phyloP scores from a whole-genome alignment of 2,329 filamentous ascomycete genomes.

The Calonectria hawksworthii region DNA sequence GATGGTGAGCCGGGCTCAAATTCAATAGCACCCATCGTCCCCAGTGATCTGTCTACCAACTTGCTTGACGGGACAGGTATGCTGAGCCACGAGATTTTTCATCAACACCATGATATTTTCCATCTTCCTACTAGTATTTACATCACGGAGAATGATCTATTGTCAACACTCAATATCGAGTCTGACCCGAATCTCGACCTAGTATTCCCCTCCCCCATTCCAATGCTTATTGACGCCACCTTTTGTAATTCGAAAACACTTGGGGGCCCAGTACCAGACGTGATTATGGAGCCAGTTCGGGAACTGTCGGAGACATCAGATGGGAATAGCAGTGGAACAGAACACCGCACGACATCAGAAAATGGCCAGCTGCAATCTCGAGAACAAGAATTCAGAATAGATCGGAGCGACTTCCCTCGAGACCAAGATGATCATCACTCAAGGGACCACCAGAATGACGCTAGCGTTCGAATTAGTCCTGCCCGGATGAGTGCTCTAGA shows the following conservation, averaged over 20 bases:
- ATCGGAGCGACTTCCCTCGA: neutral
- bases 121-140: neutral
- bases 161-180: neutral
- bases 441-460: neutral
- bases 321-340: too few relatives aligned
- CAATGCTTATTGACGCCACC: neutral
- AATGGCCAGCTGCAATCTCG: neutral
- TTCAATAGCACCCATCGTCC: neutral
- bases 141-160: neutral
- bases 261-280: neutral
- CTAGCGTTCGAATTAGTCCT: neutral
- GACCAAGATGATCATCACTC: neutral
- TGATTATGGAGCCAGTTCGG: neutral
- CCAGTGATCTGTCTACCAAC: neutral
- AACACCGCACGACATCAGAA: too few relatives aligned
- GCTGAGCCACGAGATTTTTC: neutral
- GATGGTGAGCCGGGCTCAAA: too few relatives aligned
- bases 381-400: neutral
- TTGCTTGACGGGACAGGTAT: neutral
- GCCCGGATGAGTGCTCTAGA: neutral
- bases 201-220: neutral
- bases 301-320: neutral
- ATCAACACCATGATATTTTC: neutral
- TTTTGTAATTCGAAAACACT: neutral
- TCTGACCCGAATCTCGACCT: neutral